These are phyloP conservation scores for Cantharellus cinnabarinus DNA, from an alignment of 768 basidiomycete genomes.

Conservation along the genomic window DNA sequence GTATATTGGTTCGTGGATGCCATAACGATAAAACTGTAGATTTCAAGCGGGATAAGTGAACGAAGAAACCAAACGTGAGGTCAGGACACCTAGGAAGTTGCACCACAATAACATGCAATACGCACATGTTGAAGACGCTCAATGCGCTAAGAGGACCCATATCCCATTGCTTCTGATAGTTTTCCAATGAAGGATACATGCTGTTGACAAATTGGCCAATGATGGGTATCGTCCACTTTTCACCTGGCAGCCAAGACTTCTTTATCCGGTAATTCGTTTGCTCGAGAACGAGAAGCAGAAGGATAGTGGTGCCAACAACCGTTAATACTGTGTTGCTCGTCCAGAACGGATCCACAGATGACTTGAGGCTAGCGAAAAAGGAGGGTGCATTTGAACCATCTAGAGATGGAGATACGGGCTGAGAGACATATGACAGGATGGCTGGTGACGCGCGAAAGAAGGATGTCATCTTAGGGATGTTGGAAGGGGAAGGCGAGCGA, in stretches of 20 bases:
- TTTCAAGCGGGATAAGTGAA: background rate
- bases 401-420: background rate
- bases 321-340: too few species aligned
- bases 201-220: conserved; percentile 94
- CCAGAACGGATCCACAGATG: background rate
- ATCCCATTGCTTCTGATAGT: conserved; percentile 83
- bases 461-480: background rate
- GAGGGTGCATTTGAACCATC: background rate
- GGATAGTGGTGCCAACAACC: conserved; percentile 28
- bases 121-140: conserved; percentile 95
- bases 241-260: conserved; percentile 75
- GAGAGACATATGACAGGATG: background rate
- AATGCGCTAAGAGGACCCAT: conserved; percentile 72
- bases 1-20: conserved; percentile 83
- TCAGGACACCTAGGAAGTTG: background rate
- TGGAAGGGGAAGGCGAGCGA: too few species aligned
- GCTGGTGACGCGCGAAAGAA: background rate
- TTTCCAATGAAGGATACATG: conserved; percentile 74
- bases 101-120: background rate
- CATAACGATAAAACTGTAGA: conserved; percentile 89
- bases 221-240: conserved; percentile 85
- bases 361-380: background rate
- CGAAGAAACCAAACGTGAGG: background rate
- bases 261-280: conserved; percentile 77
- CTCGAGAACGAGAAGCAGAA: conserved; percentile 64